phyloP scores from a whole-genome alignment of 768 basidiomycete genomes.

The Macrolepiota albuminosa region DNA sequence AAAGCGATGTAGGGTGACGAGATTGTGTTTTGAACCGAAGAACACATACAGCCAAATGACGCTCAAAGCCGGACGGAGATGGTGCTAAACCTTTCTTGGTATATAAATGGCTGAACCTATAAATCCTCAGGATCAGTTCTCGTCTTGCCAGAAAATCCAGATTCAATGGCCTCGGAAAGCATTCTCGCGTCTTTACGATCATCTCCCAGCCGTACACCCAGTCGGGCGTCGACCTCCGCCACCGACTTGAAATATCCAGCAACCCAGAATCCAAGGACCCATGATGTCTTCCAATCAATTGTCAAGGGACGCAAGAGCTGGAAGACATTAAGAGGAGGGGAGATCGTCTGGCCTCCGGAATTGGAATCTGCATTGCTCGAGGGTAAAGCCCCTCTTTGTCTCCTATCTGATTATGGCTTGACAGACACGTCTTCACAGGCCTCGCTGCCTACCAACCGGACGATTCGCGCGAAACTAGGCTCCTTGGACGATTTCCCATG shows the following conservation, averaged over 20 bases:
- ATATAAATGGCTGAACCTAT: conserved; percentile 24
- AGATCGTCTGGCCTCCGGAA: conserved; percentile 77
- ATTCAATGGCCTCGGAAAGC: conserved; percentile 15
- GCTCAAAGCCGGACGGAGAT: conserved; percentile 21
- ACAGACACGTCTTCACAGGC: conserved; percentile 34
- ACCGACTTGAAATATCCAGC: conserved; percentile 22
- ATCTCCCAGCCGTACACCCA: conserved; percentile 8
- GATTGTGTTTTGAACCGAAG: conserved; percentile 31
- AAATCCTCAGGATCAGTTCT: conserved; percentile 22
- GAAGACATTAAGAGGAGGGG: conserved; percentile 69
- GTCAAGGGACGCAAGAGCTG: conserved; percentile 68
- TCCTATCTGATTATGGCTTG: background rate
- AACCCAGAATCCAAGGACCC: conserved; percentile 32
- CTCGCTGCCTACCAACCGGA: conserved; percentile 67
- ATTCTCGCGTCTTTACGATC: conserved; percentile 10
- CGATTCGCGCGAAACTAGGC: conserved; percentile 66
- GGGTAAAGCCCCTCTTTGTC: conserved; percentile 34
- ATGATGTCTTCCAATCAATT: conserved; percentile 62
- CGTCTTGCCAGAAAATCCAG: conserved; percentile 11
- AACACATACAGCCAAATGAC: conserved; percentile 24
- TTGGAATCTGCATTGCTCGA: conserved; percentile 75
- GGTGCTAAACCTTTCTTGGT: conserved; percentile 20
- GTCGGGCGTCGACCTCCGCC: conserved; percentile 6
- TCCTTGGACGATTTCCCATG: conserved; percentile 73
- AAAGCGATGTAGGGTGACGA: conserved; percentile 26